phyloP scores from a whole-genome alignment of 768 basidiomycete species.

The Pholiota molesta region DNA sequence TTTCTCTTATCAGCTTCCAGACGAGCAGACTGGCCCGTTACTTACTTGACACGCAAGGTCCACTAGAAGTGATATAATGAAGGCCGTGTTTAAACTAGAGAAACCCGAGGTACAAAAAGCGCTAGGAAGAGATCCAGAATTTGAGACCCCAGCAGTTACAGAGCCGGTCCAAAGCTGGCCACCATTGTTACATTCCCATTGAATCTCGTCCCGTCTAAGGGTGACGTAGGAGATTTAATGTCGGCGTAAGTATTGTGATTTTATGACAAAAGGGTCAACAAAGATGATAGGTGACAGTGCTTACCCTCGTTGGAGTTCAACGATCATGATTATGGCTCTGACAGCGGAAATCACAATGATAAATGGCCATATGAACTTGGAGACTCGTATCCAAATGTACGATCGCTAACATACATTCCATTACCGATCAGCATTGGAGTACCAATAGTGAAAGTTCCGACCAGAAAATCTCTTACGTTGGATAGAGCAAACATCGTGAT shows the following conservation, averaged over 20 bases:
- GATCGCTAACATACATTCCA: conserved; percentile 52
- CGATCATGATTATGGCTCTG: conserved; percentile 73
- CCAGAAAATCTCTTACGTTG: conserved; percentile 49
- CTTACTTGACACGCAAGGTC: conserved; percentile 72
- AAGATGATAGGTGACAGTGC: conserved; percentile 24
- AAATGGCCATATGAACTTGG: conserved; percentile 73
- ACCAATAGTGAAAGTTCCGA: conserved; percentile 24
- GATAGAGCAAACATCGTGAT: conserved; percentile 63
- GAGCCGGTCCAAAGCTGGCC: conserved; percentile 61
- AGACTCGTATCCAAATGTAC: conserved; percentile 66
- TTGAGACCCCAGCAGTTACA: conserved; percentile 38
- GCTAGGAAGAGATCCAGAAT: conserved; percentile 48
- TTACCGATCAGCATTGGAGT: conserved; percentile 19
- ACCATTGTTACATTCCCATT: conserved; percentile 75
- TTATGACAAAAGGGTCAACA: background rate
- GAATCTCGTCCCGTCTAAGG: conserved; percentile 56
- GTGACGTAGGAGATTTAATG: conserved; percentile 22
- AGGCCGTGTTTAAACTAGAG: conserved; percentile 61
- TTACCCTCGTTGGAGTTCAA: conserved; percentile 70
- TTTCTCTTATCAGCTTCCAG: conserved; percentile 20
- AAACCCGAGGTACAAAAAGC: conserved; percentile 65
- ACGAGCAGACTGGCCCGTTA: conserved; percentile 26
- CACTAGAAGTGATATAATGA: conserved; percentile 62
- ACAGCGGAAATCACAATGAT: conserved; percentile 64
- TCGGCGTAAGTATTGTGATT: conserved; percentile 11